Conservation (phyloP, 805 yeast genomes). For the Pichia deserticola region DNA sequence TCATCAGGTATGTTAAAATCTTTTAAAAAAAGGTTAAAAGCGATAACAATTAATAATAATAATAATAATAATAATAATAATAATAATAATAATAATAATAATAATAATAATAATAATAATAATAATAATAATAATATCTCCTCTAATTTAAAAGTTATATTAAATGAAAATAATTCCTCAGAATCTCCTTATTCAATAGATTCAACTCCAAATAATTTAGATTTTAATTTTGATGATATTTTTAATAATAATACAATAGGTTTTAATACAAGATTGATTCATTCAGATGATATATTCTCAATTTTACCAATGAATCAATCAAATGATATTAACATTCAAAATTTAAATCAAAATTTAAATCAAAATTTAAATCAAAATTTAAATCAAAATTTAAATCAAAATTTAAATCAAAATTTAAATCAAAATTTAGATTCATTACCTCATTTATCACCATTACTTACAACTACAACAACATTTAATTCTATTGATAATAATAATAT, state of each 20-base stretch:
- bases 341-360: no score
- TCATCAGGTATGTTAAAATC: slow-evolving; percentile 30
- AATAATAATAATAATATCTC: background rate
- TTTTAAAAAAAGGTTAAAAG: slow-evolving; percentile 26
- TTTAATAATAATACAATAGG: slow-evolving; percentile 25
- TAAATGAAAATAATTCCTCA: background rate
- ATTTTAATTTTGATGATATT: slow-evolving; percentile 23
- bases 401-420: no score
- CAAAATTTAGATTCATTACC: background rate
- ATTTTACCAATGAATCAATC: slow-evolving; percentile 3
- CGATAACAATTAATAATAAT: background rate
- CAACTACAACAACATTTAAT: background rate
- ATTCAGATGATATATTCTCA: slow-evolving; percentile 28
- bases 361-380: no score
- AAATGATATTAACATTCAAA: background rate
- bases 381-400: no score
- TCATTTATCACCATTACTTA: background rate
- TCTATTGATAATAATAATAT: background rate
- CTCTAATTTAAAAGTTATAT: background rate
- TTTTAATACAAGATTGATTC: slow-evolving; percentile 31
- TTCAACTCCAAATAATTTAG: slow-evolving; percentile 6
- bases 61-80: background rate
- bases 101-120: background rate
- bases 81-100: background rate
- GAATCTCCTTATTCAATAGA: background rate